Base-by-base conservation (phyloP, 768 basidiomycete genomes). In the Macrocybe gigantea region DNA sequence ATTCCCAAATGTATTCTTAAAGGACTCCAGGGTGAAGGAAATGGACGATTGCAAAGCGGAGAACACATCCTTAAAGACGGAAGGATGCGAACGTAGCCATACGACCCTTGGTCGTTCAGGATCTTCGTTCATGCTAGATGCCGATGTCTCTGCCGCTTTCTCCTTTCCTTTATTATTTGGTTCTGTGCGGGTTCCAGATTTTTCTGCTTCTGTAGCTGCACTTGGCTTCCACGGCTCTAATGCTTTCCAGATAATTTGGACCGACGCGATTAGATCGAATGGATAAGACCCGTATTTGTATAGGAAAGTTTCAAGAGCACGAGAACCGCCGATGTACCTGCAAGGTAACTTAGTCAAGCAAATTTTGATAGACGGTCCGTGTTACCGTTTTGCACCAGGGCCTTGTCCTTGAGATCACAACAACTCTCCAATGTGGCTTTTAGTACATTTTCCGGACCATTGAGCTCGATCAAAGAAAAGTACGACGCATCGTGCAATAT, bases 401-500 rank as follows among this genome's bases (percentile, higher is more conserved):
- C 76, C 70, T 1, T 73, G 67, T 32, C 72, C 78, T 62, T 84
- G 80, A 3, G 79, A 55, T 90, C 86, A 56, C 80, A 83, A 59
- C 79, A 79, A 46, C 61, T 52, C 44, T 78, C 72, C 38, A 90
- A 63, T 9, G 80, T 60, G 3, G 59, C 45, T 37, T 74, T 71
- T 6, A 96, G 61, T 3, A 81, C 65, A 1, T 60, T 55, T 57
- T 85, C 75, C 2, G 76, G 71, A 2, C 88, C 92, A 44, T 73
- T 75, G 5, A 97, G 60, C 61, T 94, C 88, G 30, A 93, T 73
- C 2, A 83, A 70, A 0, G 82, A 80, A 54, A 75, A 79, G 64
- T 97, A 97, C 2, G 91, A 93, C 0, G 88, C 86, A 57, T 99
- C 95, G 48, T 94, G 91, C 1, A 95, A 64, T 46, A 96, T 93